Conservation (phyloP, 2,329 filamentous ascomycete genomes). For the Coniochaeta sp. region DNA sequence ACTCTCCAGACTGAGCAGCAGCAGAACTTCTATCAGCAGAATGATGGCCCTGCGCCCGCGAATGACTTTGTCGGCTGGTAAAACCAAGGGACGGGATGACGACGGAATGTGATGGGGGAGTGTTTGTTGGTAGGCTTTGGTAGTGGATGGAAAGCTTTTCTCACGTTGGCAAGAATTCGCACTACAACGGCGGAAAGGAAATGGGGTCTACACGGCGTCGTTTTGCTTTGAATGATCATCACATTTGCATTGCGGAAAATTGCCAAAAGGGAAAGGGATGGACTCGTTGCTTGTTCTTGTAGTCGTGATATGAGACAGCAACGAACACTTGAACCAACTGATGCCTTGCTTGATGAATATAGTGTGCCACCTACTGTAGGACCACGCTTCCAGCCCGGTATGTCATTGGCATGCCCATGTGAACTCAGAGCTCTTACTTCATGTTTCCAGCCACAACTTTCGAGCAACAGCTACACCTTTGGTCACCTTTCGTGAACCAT, state of each 20-base stretch:
- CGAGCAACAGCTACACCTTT: too few relatives aligned
- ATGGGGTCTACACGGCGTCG: slow-evolving; percentile 19
- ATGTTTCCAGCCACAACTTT: too few relatives aligned
- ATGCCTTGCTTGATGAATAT: neutral
- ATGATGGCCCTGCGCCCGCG: neutral
- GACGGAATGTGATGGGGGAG: slow-evolving; percentile 5
- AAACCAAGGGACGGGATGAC: slow-evolving; percentile 2
- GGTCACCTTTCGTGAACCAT: too few relatives aligned
- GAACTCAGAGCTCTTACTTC: too few relatives aligned
- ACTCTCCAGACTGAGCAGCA: neutral
- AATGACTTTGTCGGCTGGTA: slow-evolving; percentile 6
- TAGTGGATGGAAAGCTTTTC: slow-evolving; percentile 4
- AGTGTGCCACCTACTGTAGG: too few relatives aligned
- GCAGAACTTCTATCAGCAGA: neutral
- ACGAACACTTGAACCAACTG: neutral
- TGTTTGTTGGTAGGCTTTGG: slow-evolving; percentile 7
- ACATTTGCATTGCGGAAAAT: slow-evolving; percentile 17
- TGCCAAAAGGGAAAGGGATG: slow-evolving; percentile 17
- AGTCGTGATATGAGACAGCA: slow-evolving; percentile 1
- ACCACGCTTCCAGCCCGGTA: too few relatives aligned
- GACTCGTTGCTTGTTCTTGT: slow-evolving; percentile 11
- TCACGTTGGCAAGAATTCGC: slow-evolving; percentile 8
- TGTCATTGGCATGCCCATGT: too few relatives aligned
- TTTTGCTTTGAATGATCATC: slow-evolving; percentile 15
- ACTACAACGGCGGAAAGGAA: slow-evolving; percentile 12